These are phyloP conservation scores for Alternaria incomplexa DNA, from an alignment of 2,329 filamentous ascomycete species.

Conservation along the genomic window DNA sequence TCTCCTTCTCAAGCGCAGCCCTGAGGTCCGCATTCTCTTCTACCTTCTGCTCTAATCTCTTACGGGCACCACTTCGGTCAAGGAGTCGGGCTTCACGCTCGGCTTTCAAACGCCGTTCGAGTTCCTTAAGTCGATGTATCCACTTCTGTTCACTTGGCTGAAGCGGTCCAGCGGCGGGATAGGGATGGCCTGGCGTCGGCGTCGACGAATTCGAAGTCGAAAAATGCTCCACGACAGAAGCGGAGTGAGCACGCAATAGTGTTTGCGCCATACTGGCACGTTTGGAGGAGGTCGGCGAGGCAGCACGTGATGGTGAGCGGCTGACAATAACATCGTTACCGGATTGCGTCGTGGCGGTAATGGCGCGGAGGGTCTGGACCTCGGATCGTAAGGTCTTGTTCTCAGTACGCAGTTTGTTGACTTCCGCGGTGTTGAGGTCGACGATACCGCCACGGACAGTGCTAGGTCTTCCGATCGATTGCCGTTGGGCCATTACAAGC, in stretches of 20 bases:
- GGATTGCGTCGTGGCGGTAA: constrained; percentile 35
- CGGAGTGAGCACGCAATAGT: constrained; percentile 62
- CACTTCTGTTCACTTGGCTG: constrained; percentile 72
- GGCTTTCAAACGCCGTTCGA: constrained; percentile 86
- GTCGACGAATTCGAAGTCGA: constrained; percentile 32
- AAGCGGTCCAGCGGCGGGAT: constrained; percentile 44
- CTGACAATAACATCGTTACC: constrained; percentile 29
- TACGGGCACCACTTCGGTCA: constrained; percentile 82
- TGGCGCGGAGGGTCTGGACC: constrained; percentile 67
- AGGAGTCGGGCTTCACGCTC: constrained; percentile 86
- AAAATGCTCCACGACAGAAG: constrained; percentile 56
- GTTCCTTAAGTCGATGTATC: constrained; percentile 82
- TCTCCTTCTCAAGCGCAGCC: constrained; percentile 67
- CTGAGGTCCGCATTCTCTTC: constrained; percentile 74
- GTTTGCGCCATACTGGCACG: constrained; percentile 57
- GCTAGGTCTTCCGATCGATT: constrained; percentile 47
- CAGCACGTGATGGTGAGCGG: constrained; percentile 35
- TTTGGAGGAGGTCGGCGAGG: constrained; percentile 44
- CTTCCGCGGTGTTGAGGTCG: constrained; percentile 57
- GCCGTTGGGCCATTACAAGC: constrained; percentile 60
- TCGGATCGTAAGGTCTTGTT: constrained; percentile 67
- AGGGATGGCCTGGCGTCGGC: constrained; percentile 35
- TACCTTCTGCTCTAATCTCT: constrained; percentile 78
- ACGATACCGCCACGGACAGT: constrained; percentile 49
- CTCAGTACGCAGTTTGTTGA: constrained; percentile 64